Evolutionary conservation across 2,329 filamentous ascomycete species (phyloP).

Genomic region (Fusarium bactridioides): DNA sequence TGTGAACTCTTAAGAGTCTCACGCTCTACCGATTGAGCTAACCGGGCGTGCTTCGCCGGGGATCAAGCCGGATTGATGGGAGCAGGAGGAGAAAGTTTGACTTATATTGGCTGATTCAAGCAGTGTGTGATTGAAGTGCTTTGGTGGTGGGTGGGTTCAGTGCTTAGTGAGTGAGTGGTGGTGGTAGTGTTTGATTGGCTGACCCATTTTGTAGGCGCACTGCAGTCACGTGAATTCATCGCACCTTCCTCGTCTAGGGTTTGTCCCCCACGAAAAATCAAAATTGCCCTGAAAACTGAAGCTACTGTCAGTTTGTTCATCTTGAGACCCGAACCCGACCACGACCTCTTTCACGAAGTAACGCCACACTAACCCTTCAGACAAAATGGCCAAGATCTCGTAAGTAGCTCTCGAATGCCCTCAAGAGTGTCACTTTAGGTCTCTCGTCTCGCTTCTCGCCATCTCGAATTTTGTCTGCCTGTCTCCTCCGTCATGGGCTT

Average conservation of each 20-base stretch:
- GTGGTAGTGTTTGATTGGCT: not conserved
- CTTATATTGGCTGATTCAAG: fast-evolving
- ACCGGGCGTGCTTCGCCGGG: slow-evolving; percentile 58
- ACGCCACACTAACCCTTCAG: slow-evolving; percentile 54
- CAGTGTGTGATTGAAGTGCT: not conserved
- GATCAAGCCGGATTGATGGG: slow-evolving; percentile 41
- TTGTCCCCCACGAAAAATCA: slow-evolving; percentile 47
- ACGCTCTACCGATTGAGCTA: slow-evolving; percentile 64
- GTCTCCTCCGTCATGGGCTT: slow-evolving; percentile 19
- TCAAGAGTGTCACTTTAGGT: not conserved
- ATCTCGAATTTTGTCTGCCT: not conserved
- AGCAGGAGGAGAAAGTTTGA: not conserved
- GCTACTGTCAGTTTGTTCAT: slow-evolving; percentile 42
- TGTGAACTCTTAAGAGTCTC: slow-evolving; percentile 64
- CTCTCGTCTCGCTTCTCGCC: not conserved
- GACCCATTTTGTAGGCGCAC: not conserved
- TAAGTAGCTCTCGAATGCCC: slow-evolving; percentile 50
- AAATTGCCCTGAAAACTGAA: slow-evolving; percentile 27
- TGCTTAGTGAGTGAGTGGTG: too few relatives aligned
- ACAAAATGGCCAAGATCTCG: slow-evolving; percentile 71
- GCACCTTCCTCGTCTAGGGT: slow-evolving; percentile 47
- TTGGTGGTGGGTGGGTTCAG: not conserved
- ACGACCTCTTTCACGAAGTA: slow-evolving; percentile 47
- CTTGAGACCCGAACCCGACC: slow-evolving; percentile 49
- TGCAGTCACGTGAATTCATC: slow-evolving; percentile 43